Evolutionary conservation across 768 basidiomycete genomes (phyloP), one percentile per base, ranked within the genome.

Genomic region (Kwoniella sp.): DNA sequence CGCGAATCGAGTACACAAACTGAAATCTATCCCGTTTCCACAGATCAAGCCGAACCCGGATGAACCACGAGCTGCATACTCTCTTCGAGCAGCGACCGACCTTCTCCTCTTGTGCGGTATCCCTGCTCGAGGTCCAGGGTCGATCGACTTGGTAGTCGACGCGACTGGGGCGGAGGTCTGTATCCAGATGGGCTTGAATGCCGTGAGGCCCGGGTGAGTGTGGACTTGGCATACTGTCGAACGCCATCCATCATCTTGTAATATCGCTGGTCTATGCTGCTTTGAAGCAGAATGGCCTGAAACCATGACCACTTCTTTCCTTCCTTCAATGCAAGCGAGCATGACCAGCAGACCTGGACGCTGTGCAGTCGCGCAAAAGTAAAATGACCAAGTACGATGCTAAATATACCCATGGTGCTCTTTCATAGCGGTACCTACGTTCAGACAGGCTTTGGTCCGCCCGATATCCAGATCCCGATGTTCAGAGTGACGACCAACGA

Each of bases 161-260:
- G 92, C 92, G 13, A 92, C 90, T 62, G 93, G 94, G 29, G 93
- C 94, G 2, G 92, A 95, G 80, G 88, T 88, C 5, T 95, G 92
- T 56, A 90, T 96, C 65, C 92, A 92, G 79, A 93, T 91, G 50
- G 92, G 86, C 13, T 82, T 93, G 68, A 86, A 86, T 75, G 82
- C 94, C 55, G 89, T 86, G 64, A 89, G 88, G 82, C 82, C 85
- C 37, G 91, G 92, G 61, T 78, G 64, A 71, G 73, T 64, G 73
- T 64, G 17, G 15, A 58, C 17, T 47, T 58, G 38, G 28, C 25
- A 20, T 22, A 2, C 37, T 58, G 13, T 57, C 26, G 55, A 34
- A 20, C 55, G 20, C 31, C 17, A 8, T 50, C 23, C 45, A n/a
- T n/a, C n/a, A n/a, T n/a, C n/a, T n/a, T n/a, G n/a, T n/a, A n/a